Evolutionary conservation across 202 grass and related monocot species (phyloP).

Genomic region (Carex arenaria): DNA sequence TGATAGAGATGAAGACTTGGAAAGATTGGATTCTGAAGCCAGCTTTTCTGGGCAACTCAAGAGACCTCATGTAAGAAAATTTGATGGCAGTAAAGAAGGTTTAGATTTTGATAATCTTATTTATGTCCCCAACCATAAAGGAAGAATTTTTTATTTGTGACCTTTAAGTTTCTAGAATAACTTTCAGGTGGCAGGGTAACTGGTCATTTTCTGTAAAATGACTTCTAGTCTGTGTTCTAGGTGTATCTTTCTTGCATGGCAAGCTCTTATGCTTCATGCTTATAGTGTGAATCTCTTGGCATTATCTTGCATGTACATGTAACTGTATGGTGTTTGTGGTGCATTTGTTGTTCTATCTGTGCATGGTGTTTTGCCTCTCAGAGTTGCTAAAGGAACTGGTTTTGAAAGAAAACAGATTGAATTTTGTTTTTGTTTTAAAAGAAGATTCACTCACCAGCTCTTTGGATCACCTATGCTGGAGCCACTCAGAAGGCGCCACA

Average conservation of each 20-base stretch:
- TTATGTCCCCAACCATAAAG: not conserved
- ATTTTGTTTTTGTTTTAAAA: not conserved
- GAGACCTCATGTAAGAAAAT: slow-evolving; percentile 45
- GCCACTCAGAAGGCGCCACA: not conserved
- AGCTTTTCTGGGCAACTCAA: slow-evolving; percentile 35
- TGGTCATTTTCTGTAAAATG: not conserved
- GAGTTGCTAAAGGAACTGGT: not conserved
- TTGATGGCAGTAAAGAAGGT: not conserved
- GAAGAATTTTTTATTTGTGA: not conserved
- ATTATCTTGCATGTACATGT: slow-evolving; percentile 3
- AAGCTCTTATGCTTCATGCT: not conserved
- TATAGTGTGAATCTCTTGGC: slow-evolving; percentile 7
- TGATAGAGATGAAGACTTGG: slow-evolving; percentile 46
- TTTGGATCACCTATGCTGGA: not conserved
- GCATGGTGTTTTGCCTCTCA: not conserved
- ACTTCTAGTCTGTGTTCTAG: not conserved
- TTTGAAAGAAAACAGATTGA: not conserved
- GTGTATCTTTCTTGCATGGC: not conserved
- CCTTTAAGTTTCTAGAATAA: not conserved
- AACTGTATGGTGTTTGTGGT: not conserved
- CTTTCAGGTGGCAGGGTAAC: not conserved
- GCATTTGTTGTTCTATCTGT: not conserved
- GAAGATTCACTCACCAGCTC: not conserved
- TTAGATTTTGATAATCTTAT: not conserved
- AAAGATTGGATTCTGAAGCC: slow-evolving; percentile 39